These are phyloP conservation scores for Verticillium zaregamsianum DNA, from an alignment of 2,329 filamentous ascomycete species.

Conservation along the genomic window DNA sequence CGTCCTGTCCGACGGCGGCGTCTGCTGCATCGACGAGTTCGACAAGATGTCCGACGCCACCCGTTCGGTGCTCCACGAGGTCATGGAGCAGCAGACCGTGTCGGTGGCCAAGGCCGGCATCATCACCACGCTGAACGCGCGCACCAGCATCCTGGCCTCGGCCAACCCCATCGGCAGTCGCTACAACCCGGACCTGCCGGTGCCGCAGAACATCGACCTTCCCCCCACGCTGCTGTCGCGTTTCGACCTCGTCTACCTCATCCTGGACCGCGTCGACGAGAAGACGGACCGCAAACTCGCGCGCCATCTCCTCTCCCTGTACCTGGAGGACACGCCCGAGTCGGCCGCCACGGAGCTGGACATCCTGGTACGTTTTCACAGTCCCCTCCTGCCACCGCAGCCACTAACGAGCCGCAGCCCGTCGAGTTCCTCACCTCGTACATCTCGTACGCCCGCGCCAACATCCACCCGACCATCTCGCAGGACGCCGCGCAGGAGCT, in stretches of 20 bases:
- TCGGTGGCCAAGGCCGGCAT: constrained; percentile 89
- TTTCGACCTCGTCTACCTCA: constrained; percentile 96
- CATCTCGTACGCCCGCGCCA: constrained; percentile 90
- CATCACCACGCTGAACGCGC: constrained; percentile 91
- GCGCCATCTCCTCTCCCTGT: constrained; percentile 92
- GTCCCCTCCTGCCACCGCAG: neutral
- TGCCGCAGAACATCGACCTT: constrained; percentile 96
- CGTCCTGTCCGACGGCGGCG: constrained; percentile 75
- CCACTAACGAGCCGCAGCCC: constrained; percentile 49
- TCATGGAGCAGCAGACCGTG: constrained; percentile 85
- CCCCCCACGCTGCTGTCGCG: constrained; percentile 91
- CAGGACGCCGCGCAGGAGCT: constrained; percentile 78
- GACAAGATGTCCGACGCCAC: constrained; percentile 82
- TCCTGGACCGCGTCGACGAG: constrained; percentile 91
- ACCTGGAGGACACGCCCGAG: constrained; percentile 89
- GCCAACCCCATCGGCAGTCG: constrained; percentile 97
- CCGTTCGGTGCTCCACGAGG: constrained; percentile 78
- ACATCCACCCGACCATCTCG: constrained; percentile 79
- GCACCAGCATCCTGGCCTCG: constrained; percentile 92
- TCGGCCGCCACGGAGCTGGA: constrained; percentile 72
- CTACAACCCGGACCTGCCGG: constrained; percentile 92
- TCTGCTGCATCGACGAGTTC: constrained; percentile 82
- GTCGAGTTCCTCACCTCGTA: constrained; percentile 95
- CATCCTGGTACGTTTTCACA: constrained; percentile 63
- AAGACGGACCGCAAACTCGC: constrained; percentile 83